Evolutionary conservation across 805 yeast genomes (phyloP), one percentile per base, ranked within the genome.

Genomic region (Hanseniaspora clermontiae): DNA sequence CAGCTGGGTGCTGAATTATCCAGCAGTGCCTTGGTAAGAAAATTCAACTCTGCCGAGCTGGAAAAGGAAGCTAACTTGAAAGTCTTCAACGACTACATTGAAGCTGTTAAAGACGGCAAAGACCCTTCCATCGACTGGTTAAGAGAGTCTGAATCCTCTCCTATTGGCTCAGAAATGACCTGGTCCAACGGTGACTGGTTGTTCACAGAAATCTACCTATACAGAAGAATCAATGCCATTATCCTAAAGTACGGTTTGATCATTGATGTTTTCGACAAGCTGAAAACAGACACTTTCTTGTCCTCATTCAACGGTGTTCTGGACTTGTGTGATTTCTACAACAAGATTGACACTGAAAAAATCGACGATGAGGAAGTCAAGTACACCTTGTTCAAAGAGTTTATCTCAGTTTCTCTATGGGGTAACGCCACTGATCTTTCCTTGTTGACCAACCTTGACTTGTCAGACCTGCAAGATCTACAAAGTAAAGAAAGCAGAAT

Each of bases 341-440:
- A 31, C n/a, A 62, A 64, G 15, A 62, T 65, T 36, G 69, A 72
- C 53, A 62, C 69, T 46, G 51, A 60, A 8, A 48, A 55, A 12
- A 32, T 55, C 1, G 81, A 77, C 5, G 67, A 76, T 0, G 68
- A 82, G 60, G 68, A 74, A 59, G 62, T 83, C 12, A 43, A 51
- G 11, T 43, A 43, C 8, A 45, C 55, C 6, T 71, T 88, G 47
- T 90, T 89, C 73, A 78, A 75, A 59, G 99, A 93, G 67, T 85
- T 90, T 60, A 70, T 86, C 45, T 95, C 89, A 66, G 79, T 91
- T 56, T 87, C 96, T 0, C 71, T 93, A 55, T 93, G 99, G 99
- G 99, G 99, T 31, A 93, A 93, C 69, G 97, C 97, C 19, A 87
- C 97, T 4, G 99, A 93, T 69, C 76, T 93, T 65, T 88, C 97